phyloP scores from a whole-genome alignment of 306 rosid genomes.

The Medicago arabica region DNA sequence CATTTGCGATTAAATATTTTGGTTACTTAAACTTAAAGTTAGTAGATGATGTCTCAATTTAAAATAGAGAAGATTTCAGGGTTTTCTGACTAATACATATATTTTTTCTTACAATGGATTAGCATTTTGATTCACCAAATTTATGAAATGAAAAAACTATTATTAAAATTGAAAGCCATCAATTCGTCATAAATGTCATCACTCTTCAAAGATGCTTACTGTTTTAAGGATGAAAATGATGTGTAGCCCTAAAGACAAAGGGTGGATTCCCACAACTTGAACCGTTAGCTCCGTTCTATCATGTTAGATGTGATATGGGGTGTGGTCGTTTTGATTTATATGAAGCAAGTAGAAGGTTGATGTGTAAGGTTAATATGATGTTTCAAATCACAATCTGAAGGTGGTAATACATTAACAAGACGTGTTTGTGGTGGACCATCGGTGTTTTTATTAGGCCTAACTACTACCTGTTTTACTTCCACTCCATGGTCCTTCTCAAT shows the following conservation, averaged over 20 bases:
- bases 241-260: background rate
- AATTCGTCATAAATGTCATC: background rate
- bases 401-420: constrained; percentile 6
- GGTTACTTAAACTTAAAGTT: too few species aligned
- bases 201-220: background rate
- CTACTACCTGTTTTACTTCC: constrained; percentile 33
- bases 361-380: background rate
- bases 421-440: constrained; percentile 36
- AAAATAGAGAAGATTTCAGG: too few species aligned
- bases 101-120: too few species aligned
- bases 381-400: constrained; percentile 17
- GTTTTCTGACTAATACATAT: too few species aligned
- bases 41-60: too few species aligned
- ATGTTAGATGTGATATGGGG: background rate
- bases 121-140: background rate
- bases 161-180: too few species aligned
- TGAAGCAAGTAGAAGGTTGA: background rate
- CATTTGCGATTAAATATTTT: too few species aligned
- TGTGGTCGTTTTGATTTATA: background rate
- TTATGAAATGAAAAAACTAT: background rate
- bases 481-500: constrained; percentile 11
- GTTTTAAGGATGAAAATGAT: background rate
- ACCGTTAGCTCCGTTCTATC: background rate
- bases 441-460: constrained; percentile 40
- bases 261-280: background rate